A percentile compares a stretch with the other conserved stretches of the same genome.
Evolutionary conservation across 129 eudicot species (phyloP).

Genomic region (Chrysanthemum seticuspe): DNA sequence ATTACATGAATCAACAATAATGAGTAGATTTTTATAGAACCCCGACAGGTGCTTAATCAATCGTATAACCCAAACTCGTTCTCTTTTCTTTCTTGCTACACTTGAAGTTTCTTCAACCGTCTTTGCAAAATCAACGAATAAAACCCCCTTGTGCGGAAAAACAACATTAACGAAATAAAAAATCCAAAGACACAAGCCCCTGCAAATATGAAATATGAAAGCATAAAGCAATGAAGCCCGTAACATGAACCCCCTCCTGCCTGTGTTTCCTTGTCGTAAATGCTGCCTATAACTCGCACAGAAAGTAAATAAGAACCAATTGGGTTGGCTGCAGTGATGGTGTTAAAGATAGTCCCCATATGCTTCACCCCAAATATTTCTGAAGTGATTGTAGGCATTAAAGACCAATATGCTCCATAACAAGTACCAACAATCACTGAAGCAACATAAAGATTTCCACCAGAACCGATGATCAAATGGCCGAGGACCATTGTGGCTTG

Average conservation of each 20-base stretch:
- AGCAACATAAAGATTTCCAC: constrained; percentile 77
- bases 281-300: constrained; percentile 64
- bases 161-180: constrained; percentile 55
- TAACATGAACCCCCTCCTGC: constrained; percentile 52
- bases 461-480: constrained; percentile 65
- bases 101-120: constrained; percentile 23
- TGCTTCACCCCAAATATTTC: constrained; percentile 83
- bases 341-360: constrained; percentile 91
- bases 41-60: too few species aligned
- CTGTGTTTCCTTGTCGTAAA: constrained; percentile 64
- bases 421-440: constrained; percentile 77
- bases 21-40: too few species aligned
- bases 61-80: not conserved
- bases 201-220: constrained; percentile 63
- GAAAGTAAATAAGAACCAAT: constrained; percentile 74
- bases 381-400: constrained; percentile 86
- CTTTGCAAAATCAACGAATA: constrained; percentile 44
- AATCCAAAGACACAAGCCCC: constrained; percentile 53
- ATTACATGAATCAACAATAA: too few species aligned
- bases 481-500: constrained; percentile 67
- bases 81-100: constrained; percentile 7
- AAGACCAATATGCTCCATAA: constrained; percentile 85
- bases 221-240: constrained; percentile 85
- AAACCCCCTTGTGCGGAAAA: constrained; percentile 60
- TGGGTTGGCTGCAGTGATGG: constrained; percentile 79